Base-by-base conservation (phyloP, 306 rosid species). In the cucumber (Cucumis sativus) region DNA sequence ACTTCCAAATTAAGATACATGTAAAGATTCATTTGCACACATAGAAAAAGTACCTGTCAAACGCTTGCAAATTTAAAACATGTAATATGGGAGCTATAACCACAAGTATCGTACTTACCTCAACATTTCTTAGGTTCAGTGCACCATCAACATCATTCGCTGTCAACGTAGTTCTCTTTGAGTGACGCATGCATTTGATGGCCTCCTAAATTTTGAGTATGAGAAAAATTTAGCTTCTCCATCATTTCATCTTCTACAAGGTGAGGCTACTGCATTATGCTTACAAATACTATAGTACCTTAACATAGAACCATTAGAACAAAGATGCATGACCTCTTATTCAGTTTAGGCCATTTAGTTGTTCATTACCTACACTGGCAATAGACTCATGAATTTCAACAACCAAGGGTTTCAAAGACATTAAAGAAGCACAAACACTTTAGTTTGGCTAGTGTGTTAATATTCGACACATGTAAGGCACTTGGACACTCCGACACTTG, bases 171-270 rank as follows among this genome's bases (percentile, higher is more conserved):
- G 97, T 90, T 82, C 97, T 84, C 90, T 59, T 89, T 0, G 97
- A 87, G 81, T 95, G 99, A 59, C 90, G 97, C 99, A 92, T 95
- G 85, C 99, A 95, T 85, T 95, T 95, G 64, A 95, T 85, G 11
- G 99, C 91, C 83, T 95, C 99, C 99, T 95, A 82, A 21, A 80
- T 30, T 84, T 62, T 35, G 79, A 76, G 61, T 8, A 77, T 63
- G 71, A 47, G 65, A 60, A 78, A 45, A 17, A 62, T 9, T 28
- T 62, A 41, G 18, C 20, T 23, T 35, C 16, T 35, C 23, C 62
- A 76, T 6, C 21, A 7, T 52, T 76, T 79, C 62, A 60, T 14
- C 43, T 43, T 16, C 57, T 55, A 23, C 25, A 41, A 55, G 18
- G 45, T 40, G 45, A 40, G 45, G 45, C 45, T 10, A 7, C 11